phyloP scores from a whole-genome alignment of 345 rosid species.

The Bretschneidera sinensis region DNA sequence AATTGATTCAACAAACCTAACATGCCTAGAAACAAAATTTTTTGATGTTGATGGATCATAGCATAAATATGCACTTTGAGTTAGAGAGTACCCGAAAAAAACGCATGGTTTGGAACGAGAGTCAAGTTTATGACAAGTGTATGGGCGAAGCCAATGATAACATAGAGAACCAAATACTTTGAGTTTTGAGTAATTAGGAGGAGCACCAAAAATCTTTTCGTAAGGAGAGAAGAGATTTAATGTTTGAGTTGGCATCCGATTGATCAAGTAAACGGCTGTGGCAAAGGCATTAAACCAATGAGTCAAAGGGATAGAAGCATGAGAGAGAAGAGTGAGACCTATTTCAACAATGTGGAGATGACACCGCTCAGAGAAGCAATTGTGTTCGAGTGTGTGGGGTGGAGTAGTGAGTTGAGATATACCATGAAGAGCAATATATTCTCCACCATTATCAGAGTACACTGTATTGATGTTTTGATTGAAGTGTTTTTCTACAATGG shows the following conservation, averaged over 20 bases:
- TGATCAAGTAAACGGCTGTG: background rate
- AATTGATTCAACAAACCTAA: too few species aligned
- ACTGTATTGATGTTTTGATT: background rate
- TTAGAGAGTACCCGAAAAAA: background rate
- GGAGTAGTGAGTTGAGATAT: background rate
- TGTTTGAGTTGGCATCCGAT: background rate
- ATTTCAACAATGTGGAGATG: conserved; percentile 1
- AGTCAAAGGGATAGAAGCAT: too few species aligned
- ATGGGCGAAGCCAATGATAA: background rate
- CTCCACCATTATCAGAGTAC: background rate
- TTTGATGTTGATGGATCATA: too few species aligned
- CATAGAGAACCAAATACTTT: too few species aligned
- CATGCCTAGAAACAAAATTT: too few species aligned
- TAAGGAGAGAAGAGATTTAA: too few species aligned
- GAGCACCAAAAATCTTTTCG: too few species aligned
- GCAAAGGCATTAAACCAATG: background rate
- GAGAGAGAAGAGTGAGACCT: background rate
- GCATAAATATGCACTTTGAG: background rate
- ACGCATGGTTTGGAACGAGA: background rate
- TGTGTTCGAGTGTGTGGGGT: conserved; percentile 7
- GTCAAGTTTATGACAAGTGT: background rate
- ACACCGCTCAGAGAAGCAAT: background rate
- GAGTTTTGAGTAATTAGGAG: too few species aligned
- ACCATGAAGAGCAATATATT: background rate
- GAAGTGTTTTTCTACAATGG: too few species aligned